Conservation (phyloP, 257 asterid species). For the Gynochthodes officinalis region DNA sequence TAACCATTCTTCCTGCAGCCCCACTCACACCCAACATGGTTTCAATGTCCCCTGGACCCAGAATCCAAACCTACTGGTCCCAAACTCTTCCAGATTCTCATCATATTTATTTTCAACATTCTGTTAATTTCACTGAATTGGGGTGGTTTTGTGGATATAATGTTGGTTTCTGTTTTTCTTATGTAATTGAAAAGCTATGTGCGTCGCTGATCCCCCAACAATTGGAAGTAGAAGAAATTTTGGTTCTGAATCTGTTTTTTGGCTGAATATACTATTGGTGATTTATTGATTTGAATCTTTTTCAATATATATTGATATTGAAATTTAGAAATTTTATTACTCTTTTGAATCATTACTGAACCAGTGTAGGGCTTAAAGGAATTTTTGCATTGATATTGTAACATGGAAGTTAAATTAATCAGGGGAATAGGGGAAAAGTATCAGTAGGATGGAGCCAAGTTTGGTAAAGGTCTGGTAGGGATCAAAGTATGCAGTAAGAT, state of each 20-base stretch:
- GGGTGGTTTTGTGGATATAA: too few relatives aligned
- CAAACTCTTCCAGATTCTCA: too few relatives aligned
- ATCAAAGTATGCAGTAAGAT: background rate
- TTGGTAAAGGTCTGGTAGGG: background rate
- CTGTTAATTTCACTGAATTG: too few relatives aligned
- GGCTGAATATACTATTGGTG: background rate
- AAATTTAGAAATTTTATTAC: background rate
- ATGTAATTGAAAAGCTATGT: background rate
- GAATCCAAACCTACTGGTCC: too few relatives aligned
- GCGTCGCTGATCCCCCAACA: background rate
- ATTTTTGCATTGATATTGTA: background rate
- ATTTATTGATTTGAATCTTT: too few relatives aligned
- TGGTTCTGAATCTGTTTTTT: background rate
- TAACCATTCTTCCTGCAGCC: too few relatives aligned
- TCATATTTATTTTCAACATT: too few relatives aligned
- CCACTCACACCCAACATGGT: too few relatives aligned
- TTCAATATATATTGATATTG: background rate
- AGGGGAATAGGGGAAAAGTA: background rate
- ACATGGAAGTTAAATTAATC: background rate
- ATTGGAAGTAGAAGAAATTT: background rate
- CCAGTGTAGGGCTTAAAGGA: background rate
- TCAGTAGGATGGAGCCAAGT: background rate
- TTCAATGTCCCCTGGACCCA: too few relatives aligned
- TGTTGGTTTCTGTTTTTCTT: background rate
- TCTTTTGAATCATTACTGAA: background rate